These are phyloP conservation scores for Ogataea trehaloabstinens DNA, from an alignment of 805 yeast genomes.

Conservation along the genomic window DNA sequence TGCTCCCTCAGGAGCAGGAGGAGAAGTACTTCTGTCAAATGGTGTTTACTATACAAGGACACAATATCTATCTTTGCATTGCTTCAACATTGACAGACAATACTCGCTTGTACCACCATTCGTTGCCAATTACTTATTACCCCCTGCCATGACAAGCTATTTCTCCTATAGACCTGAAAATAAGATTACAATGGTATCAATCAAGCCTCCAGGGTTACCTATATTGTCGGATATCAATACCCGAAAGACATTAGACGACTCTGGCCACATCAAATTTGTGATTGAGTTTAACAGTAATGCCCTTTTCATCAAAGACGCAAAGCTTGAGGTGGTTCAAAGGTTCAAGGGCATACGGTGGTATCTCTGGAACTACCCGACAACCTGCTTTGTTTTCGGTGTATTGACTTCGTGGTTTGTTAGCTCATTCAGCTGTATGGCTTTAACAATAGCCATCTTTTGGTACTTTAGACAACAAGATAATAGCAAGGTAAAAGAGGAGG, in stretches of 20 bases:
- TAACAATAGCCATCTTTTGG: constrained; percentile 28
- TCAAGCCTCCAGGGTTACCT: constrained; percentile 11
- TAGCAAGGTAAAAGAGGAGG: constrained; percentile 1
- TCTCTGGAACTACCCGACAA: constrained; percentile 34
- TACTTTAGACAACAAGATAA: constrained; percentile 4
- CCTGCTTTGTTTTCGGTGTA: constrained; percentile 37
- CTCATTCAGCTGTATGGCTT: constrained; percentile 30
- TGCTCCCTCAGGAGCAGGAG: constrained; percentile 14
- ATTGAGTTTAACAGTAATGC: constrained; percentile 21
- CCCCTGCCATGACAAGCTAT: constrained; percentile 10
- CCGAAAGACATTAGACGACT: constrained; percentile 3
- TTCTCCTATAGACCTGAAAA: constrained; percentile 7
- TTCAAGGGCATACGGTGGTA: constrained; percentile 44
- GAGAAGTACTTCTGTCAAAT: constrained; percentile 6
- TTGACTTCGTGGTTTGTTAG: constrained; percentile 37
- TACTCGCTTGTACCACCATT: constrained; percentile 17
- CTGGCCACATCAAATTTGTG: constrained; percentile 19
- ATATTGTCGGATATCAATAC: constrained; percentile 2
- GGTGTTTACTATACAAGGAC: constrained; percentile 21
- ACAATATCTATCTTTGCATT: constrained; percentile 12
- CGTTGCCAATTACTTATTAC: constrained; percentile 11
- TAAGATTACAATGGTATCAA: constrained; percentile 8
- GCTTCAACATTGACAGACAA: constrained; percentile 4
- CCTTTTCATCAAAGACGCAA: constrained; percentile 14
- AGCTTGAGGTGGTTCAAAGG: constrained; percentile 30